A percentile compares a stretch with the other conserved stretches of the same genome.
These are phyloP conservation scores for Geosmithia putterillii DNA, from an alignment of 2,329 filamentous ascomycete genomes.

Conservation along the genomic window DNA sequence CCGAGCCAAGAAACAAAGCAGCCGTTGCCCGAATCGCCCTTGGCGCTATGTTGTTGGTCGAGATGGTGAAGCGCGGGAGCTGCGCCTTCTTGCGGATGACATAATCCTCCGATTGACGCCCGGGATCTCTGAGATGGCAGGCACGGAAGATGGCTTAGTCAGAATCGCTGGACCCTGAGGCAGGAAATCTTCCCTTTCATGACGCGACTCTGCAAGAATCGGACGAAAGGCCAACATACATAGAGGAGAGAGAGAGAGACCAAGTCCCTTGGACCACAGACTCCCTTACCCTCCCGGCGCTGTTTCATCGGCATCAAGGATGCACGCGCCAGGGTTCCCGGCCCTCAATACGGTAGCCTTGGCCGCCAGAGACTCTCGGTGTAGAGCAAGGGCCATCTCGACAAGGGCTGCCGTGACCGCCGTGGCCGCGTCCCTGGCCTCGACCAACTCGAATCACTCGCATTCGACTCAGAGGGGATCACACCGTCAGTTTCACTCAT, in stretches of 20 bases:
- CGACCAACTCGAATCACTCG: background rate
- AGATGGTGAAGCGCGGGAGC: background rate
- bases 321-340: slow-evolving; percentile 3
- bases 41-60: no score
- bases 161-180: background rate
- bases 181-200: background rate
- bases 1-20: no score
- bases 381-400: background rate
- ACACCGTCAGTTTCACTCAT: background rate
- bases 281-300: no score
- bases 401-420: background rate
- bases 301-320: no score
- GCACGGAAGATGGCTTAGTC: background rate
- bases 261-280: no score
- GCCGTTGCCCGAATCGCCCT: no score
- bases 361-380: slow-evolving; percentile 3
- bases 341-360: slow-evolving; percentile 5
- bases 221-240: background rate
- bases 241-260: background rate
- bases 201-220: background rate
- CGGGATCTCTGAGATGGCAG: no score
- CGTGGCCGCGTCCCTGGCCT: background rate
- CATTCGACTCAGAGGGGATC: background rate
- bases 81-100: background rate
- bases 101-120: background rate